Conservation (phyloP, 2,329 filamentous ascomycete genomes). For the Cordyceps farinosa region DNA sequence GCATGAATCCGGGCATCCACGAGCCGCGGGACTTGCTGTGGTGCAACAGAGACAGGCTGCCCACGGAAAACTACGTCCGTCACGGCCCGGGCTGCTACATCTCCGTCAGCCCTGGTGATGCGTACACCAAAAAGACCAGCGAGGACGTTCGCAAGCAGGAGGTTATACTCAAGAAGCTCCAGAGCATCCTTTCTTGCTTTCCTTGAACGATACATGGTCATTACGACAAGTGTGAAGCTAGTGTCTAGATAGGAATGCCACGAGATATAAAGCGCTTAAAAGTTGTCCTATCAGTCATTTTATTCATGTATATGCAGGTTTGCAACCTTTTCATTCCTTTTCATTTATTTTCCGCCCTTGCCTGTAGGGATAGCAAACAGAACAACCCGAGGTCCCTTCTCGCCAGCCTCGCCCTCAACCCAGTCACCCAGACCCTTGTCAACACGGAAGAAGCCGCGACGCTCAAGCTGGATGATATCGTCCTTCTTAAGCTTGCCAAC, state of each 20-base stretch:
- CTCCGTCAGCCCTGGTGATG: constrained; percentile 60
- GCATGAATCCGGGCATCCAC: constrained; percentile 56
- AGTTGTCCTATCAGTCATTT: background rate
- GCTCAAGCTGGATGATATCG: constrained; percentile 93
- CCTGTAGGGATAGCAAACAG: constrained; percentile 58
- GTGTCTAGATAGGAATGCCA: background rate
- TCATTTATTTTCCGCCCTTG: constrained; percentile 40
- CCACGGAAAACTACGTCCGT: constrained; percentile 55
- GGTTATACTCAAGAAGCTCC: constrained; percentile 31
- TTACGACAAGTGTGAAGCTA: background rate
- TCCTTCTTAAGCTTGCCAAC: constrained; percentile 74
- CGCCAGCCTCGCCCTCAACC: constrained; percentile 47
- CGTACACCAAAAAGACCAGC: constrained; percentile 55
- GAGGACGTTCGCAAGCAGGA: constrained; percentile 29
- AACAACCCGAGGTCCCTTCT: constrained; percentile 47
- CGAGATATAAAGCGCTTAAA: background rate
- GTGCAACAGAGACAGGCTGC: constrained; percentile 54
- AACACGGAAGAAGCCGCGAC: constrained; percentile 86
- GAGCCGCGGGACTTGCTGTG: constrained; percentile 52
- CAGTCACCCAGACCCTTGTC: constrained; percentile 60
- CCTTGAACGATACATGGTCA: background rate
- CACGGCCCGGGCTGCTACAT: constrained; percentile 53
- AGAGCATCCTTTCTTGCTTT: constrained; percentile 30
- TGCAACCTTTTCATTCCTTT: background rate
- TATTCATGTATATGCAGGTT: constrained; percentile 5